Conservation (phyloP, 2,329 filamentous ascomycete genomes). For the Fusarium aywerte region DNA sequence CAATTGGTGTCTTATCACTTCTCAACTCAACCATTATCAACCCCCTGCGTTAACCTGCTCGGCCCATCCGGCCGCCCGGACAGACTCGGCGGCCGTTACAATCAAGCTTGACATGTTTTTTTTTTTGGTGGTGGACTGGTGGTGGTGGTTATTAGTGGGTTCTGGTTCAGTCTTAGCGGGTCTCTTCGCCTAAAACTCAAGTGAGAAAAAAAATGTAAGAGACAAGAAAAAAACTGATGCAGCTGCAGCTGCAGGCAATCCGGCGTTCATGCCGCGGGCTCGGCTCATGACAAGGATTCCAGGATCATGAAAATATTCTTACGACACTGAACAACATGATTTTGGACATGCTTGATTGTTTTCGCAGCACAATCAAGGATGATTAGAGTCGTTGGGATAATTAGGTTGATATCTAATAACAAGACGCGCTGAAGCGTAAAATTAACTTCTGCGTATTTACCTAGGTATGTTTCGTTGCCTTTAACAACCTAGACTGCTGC, state of each 20-base stretch:
- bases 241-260: not conserved
- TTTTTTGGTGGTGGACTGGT: no score
- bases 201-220: slow-evolving; percentile 11
- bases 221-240: not conserved
- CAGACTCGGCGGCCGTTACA: slow-evolving; percentile 35
- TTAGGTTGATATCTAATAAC: not conserved
- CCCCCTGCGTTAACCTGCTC: slow-evolving; percentile 29
- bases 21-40: slow-evolving; percentile 3
- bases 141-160: slow-evolving; percentile 32
- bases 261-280: slow-evolving; percentile 3
- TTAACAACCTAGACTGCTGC: slow-evolving; percentile 9
- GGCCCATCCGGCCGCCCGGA: slow-evolving; percentile 33
- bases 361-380: not conserved
- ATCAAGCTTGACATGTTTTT: slow-evolving; percentile 24
- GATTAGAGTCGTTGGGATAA: not conserved
- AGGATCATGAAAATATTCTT: slow-evolving; percentile 16
- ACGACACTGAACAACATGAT: not conserved
- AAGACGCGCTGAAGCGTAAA: not conserved
- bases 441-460: slow-evolving; percentile 1
- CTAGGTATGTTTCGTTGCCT: not conserved
- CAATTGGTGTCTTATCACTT: slow-evolving; percentile 10
- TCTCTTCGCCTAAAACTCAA: slow-evolving; percentile 9
- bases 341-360: not conserved
- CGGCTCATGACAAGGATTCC: slow-evolving; percentile 32
- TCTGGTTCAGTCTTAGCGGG: slow-evolving; percentile 26